phyloP scores from a whole-genome alignment of 345 rosid species.

The Salix purpurea region DNA sequence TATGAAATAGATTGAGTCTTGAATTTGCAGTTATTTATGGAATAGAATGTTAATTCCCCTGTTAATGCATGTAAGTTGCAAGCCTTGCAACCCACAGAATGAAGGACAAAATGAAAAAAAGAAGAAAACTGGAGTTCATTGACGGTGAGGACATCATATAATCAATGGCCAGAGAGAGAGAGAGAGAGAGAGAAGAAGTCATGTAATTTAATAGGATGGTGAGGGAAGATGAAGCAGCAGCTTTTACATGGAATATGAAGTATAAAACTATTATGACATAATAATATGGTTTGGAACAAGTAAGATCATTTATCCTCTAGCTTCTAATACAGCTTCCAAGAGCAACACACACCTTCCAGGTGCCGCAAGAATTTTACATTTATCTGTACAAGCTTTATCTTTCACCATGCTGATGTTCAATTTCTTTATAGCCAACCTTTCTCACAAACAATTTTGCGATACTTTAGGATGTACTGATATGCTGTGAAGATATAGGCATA shows the following conservation, averaged over 20 bases:
- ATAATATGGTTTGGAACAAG: background rate
- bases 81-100: background rate
- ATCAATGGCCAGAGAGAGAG: background rate
- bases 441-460: background rate
- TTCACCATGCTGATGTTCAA: background rate
- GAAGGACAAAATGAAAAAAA: background rate
- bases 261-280: background rate
- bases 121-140: background rate
- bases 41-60: background rate
- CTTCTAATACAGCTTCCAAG: background rate
- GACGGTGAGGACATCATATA: background rate
- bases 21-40: background rate
- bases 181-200: background rate
- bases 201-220: background rate
- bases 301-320: background rate
- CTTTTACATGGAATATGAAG: background rate
- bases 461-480: background rate
- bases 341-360: background rate
- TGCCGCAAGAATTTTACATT: background rate
- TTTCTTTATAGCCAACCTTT: background rate
- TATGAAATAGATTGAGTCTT: background rate
- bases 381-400: background rate
- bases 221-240: background rate
- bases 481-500: background rate
- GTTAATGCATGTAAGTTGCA: background rate